These are phyloP conservation scores for Haberlea rhodopensis DNA, from an alignment of 257 asterid genomes.

Conservation along the genomic window DNA sequence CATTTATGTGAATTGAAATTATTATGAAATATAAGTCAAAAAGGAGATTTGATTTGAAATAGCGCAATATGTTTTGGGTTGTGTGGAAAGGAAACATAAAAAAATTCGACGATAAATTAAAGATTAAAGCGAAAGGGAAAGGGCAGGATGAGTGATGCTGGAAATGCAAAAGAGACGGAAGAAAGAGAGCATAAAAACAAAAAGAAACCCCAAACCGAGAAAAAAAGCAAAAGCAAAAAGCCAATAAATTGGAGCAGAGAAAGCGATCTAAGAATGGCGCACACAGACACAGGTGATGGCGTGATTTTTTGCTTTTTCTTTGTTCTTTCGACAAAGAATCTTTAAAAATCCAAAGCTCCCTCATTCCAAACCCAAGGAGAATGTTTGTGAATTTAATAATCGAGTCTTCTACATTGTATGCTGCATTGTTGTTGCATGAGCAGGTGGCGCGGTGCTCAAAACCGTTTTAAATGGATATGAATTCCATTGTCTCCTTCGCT, in stretches of 20 bases:
- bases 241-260: background rate
- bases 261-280: constrained; percentile 1
- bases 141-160: background rate
- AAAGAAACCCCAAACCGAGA: background rate
- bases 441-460: constrained; percentile 25
- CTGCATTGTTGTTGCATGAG: background rate
- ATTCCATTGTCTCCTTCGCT: constrained; percentile 33
- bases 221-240: background rate
- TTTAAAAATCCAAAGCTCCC: background rate
- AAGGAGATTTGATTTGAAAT: no score
- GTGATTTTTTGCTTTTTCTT: background rate
- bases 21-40: no score
- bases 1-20: no score
- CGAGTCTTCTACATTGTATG: background rate
- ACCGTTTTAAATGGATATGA: constrained; percentile 35
- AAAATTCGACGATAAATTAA: background rate
- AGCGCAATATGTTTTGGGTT: background rate
- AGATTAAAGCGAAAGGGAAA: background rate
- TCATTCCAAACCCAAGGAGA: background rate
- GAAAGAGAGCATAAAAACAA: background rate
- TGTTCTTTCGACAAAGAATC: constrained; percentile 1
- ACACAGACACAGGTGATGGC: background rate
- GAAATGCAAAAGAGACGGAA: background rate
- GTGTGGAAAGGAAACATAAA: background rate
- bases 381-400: no score